Evolutionary conservation across 768 basidiomycete genomes (phyloP), one percentile per base, ranked within the genome.

Genomic region (Collybia mongolica): DNA sequence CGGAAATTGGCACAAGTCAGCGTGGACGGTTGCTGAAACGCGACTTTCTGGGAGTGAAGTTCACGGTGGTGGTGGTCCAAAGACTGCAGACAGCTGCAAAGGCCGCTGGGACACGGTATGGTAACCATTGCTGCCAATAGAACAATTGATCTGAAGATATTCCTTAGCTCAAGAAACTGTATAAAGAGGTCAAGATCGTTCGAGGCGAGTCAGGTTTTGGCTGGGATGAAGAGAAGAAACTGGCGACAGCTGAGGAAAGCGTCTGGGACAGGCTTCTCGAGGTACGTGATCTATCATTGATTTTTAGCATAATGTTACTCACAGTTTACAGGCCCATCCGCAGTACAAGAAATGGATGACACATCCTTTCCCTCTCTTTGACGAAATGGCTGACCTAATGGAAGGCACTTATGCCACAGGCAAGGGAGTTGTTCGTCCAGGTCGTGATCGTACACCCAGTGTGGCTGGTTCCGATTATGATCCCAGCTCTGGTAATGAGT

Each of bases 181-280:
- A 57, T 38, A 19, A 32, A 18, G 44, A 52, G 19, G 65, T 66
- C 39, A 54, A 57, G 19, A 14, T 46, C 11, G 45, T 62, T 15
- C 39, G 60, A 32, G 50, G 54, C 11, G 52, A 44, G 9, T 65
- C 62, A 22, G 63, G 63, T 0, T 66, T 66, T 57, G 63, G 66
- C 1, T 68, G 66, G 65, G 54, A 68, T 54, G 56, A 59, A 9
- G 49, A 23, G 0, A 38, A 53, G 7, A 32, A 53, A 41, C 54
- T 67, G 17, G 65, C 46, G 1, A 68, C 62, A 2, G 67, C 69
- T 45, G 54, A 61, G 11, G 62, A 69, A 15, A 57, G 61, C 7
- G 65, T 64, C 9, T 62, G 61, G 50, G 46, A 52, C 1, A 46
- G 36, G 2, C 44, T 58, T 17, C 8, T 64, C 11, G 49, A 39